A percentile compares a stretch with the other conserved stretches of the same genome.
phyloP scores from a whole-genome alignment of 495 filamentous ascomycete species.

The Podospora australis region DNA sequence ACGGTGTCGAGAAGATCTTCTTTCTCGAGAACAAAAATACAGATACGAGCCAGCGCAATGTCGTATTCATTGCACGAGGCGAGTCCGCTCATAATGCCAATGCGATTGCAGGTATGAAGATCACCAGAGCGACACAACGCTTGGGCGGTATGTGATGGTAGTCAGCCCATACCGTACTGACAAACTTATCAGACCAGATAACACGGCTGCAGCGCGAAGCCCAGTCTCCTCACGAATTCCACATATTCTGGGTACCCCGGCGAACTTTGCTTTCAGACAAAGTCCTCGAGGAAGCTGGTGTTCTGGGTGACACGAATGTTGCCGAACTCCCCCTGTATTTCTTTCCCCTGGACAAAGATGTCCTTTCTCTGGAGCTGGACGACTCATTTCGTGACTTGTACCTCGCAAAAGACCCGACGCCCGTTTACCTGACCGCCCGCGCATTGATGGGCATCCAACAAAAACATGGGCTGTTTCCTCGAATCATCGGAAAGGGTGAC shows the following conservation, averaged over 20 bases:
- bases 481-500: slow-evolving; percentile 94
- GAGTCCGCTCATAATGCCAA: slow-evolving; percentile 78
- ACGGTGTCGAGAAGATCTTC: slow-evolving; percentile 95
- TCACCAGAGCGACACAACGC: not conserved
- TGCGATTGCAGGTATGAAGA: slow-evolving; percentile 77
- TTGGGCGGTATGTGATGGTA: not conserved
- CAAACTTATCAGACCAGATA: slow-evolving; percentile 68
- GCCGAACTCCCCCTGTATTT: slow-evolving; percentile 82
- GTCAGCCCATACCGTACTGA: slow-evolving; percentile 26
- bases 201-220: slow-evolving; percentile 78
- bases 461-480: slow-evolving; percentile 86
- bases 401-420: slow-evolving; percentile 83
- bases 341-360: slow-evolving; percentile 82
- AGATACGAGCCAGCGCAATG: slow-evolving; percentile 88
- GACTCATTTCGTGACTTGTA: slow-evolving; percentile 83
- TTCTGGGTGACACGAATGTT: slow-evolving; percentile 86
- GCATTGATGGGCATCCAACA: slow-evolving; percentile 95
- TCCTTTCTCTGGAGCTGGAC: slow-evolving; percentile 85
- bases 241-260: slow-evolving; percentile 86
- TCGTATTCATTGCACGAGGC: slow-evolving; percentile 85
- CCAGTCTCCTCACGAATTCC: slow-evolving; percentile 88
- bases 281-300: slow-evolving; percentile 86
- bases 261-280: slow-evolving; percentile 87
- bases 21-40: slow-evolving; percentile 89
- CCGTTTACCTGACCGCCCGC: slow-evolving; percentile 77